Conservation (phyloP, 805 yeast genomes). For the Yamadazyma sp. region DNA sequence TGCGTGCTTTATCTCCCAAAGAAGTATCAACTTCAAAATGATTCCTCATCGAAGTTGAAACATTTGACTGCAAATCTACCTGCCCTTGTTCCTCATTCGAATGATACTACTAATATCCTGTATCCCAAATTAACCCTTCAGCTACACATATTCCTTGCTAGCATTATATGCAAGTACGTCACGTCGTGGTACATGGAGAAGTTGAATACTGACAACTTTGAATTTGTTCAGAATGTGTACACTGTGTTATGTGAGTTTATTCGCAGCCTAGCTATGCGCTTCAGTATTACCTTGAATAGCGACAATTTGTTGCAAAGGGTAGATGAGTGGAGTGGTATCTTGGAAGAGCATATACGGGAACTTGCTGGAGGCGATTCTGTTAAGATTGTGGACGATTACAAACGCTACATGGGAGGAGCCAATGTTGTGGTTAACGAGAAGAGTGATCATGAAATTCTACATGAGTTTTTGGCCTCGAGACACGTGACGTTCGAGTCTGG, state of each 20-base stretch:
- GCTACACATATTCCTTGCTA: slow-evolving; percentile 37
- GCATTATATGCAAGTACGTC: slow-evolving; percentile 25
- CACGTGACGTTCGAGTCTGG: slow-evolving; percentile 22
- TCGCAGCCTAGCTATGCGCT: slow-evolving; percentile 16
- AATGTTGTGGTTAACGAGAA: slow-evolving; percentile 8
- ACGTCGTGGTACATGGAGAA: slow-evolving; percentile 27
- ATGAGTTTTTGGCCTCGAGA: slow-evolving; percentile 15
- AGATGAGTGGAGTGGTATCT: slow-evolving; percentile 24
- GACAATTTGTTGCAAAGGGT: slow-evolving; percentile 20
- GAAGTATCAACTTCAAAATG: slow-evolving; percentile 17
- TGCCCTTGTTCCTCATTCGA: slow-evolving; percentile 21
- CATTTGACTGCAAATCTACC: slow-evolving; percentile 31
- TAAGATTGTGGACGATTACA: slow-evolving; percentile 16
- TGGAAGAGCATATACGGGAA: slow-evolving; percentile 24
- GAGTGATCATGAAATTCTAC: slow-evolving; percentile 12
- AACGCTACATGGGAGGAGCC: background rate
- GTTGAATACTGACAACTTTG: slow-evolving; percentile 32
- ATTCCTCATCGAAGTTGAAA: slow-evolving; percentile 25
- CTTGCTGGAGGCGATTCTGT: slow-evolving; percentile 15
- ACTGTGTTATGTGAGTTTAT: slow-evolving; percentile 23
- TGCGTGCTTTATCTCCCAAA: slow-evolving; percentile 36
- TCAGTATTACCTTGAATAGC: slow-evolving; percentile 8
- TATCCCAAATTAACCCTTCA: slow-evolving; percentile 29
- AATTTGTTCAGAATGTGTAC: slow-evolving; percentile 28
- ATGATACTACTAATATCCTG: slow-evolving; percentile 15